Evolutionary conservation across 129 eudicot species (phyloP).

Genomic region (Kitagawia praeruptora): DNA sequence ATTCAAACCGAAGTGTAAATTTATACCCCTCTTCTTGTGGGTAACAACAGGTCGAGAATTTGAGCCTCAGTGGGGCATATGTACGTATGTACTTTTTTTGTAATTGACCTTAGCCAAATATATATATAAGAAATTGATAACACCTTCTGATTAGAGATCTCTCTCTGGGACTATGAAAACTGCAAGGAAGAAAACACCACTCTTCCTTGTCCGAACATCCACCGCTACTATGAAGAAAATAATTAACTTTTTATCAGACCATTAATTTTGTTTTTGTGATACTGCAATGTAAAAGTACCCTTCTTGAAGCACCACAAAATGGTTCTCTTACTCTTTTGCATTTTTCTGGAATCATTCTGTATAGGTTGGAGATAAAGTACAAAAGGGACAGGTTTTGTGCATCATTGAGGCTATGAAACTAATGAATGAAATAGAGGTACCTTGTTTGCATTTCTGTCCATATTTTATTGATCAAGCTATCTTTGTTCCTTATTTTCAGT

Average conservation of each 20-base stretch:
- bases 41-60: too few species aligned
- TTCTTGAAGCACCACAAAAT: not conserved
- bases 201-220: not conserved
- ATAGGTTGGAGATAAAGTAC: conserved; percentile 82
- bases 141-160: not conserved
- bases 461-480: not conserved
- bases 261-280: not conserved
- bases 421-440: conserved; percentile 96
- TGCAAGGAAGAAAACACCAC: not conserved
- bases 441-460: not conserved
- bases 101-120: too few species aligned
- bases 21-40: too few species aligned
- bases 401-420: conserved; percentile 89
- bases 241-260: not conserved
- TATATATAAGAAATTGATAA: too few species aligned
- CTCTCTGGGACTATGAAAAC: not conserved
- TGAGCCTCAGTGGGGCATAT: too few species aligned
- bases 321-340: not conserved
- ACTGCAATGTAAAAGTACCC: not conserved
- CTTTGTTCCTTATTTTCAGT: not conserved
- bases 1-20: too few species aligned
- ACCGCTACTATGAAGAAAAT: not conserved
- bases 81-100: too few species aligned
- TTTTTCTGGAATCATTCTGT: conserved; percentile 1
- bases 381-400: conserved; percentile 86